Percentiles rank a stretch among this genome's conserved stretches.
These are phyloP conservation scores for Fraxinus baroniana DNA, from an alignment of 305 asterid genomes.

Conservation along the genomic window DNA sequence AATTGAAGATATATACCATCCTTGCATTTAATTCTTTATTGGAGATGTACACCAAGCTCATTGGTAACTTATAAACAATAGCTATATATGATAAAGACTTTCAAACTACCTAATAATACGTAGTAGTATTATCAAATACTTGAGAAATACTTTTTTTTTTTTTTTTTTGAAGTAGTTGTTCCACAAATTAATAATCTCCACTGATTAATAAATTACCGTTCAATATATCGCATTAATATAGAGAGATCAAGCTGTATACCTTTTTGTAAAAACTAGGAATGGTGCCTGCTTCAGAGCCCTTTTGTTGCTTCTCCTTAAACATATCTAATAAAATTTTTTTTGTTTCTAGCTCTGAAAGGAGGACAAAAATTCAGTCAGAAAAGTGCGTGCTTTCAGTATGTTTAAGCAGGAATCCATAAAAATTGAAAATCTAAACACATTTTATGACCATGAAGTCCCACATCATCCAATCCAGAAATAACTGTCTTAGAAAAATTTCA, in stretches of 20 bases:
- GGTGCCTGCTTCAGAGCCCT: slow-evolving; percentile 86
- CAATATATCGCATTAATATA: neutral
- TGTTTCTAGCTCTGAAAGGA: slow-evolving; percentile 81
- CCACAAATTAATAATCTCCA: neutral
- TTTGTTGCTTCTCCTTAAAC: slow-evolving; percentile 93
- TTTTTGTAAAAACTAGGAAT: slow-evolving; percentile 95
- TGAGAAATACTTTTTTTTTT: neutral
- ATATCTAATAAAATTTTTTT: slow-evolving; percentile 89
- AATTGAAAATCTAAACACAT: neutral
- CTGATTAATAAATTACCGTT: neutral
- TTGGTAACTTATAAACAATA: neutral
- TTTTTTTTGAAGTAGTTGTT: neutral
- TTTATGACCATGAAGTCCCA: neutral
- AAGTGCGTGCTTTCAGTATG: neutral
- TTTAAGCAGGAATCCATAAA: neutral
- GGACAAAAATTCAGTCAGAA: neutral
- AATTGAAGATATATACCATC: neutral
- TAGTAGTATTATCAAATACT: neutral
- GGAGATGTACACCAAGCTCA: neutral
- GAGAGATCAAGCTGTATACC: slow-evolving; percentile 33
- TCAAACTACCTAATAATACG: neutral
- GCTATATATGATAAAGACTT: neutral
- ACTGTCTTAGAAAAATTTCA: neutral
- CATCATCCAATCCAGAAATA: neutral
- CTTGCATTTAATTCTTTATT: neutral